Evolutionary conservation across 129 eudicot species (phyloP), one percentile per base, ranked within the genome.

Genomic region (Artemisia tridentata): DNA sequence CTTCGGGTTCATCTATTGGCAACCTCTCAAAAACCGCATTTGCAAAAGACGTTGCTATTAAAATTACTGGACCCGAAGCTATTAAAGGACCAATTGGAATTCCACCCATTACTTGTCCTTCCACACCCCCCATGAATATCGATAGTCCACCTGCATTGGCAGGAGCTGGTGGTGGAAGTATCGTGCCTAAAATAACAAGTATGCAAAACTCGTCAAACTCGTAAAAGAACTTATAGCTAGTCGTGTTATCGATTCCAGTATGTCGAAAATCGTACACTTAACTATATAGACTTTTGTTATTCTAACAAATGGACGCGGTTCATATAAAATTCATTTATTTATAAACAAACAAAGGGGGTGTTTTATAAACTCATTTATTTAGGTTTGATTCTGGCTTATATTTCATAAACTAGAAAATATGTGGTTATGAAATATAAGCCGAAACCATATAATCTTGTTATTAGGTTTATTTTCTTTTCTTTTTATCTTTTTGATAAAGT

Each of bases 141-240:
- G 88, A 78, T 74, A 88, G 2, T 20, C 88, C 91, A 20, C 88
- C 80, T 0, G 91, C 85, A 0, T 76, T 83, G 0, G 84, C 82
- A 3, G 95, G 95, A 29, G 95, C 95, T 31, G 95, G 95, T n/a
- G 95, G 88, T 62, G 95, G 95, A 21, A 88, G 85, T 54, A 88
- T 86, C 46, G 92, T 86, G 19, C 91, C 91, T 0, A 80, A 45
- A 65, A 65, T n/a, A 0, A 34, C 11, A 49, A 63, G 15, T 10
- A 6, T 3, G 17, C 68, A 38, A 63, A 38, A 59, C 7, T 59
- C n/a, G 63, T 21, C 0, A 58, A 58, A 38, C 13, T 7, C 0
- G 49, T 21, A 25, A 20, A 59, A 25, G 1, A 21, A 21, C 64
- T 9, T 34, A 34, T 31, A 31, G 38, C 38, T 31, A 31, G 38